These are phyloP conservation scores for Podila horticola DNA, from an alignment of 192 early-diverging fungal genomes.

Conservation along the genomic window DNA sequence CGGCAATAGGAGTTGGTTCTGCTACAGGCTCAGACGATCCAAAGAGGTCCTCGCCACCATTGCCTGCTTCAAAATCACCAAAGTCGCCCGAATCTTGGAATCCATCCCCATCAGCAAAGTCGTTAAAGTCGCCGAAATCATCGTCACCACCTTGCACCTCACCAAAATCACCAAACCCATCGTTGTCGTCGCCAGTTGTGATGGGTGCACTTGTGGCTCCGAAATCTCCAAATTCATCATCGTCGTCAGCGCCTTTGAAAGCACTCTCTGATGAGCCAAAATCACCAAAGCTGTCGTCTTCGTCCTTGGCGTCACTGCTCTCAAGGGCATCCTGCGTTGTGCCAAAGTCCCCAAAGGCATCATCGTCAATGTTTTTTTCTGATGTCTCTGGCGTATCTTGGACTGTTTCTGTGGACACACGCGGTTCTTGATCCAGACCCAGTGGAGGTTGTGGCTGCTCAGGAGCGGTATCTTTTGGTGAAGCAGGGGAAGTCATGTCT, in stretches of 20 bases:
- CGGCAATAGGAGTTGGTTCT: neutral
- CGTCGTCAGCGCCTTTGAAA: neutral
- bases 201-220: slow-evolving; percentile 1
- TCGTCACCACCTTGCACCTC: slow-evolving; percentile 20
- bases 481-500: neutral
- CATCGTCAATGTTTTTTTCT: neutral
- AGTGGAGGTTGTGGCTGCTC: neutral
- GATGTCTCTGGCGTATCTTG: neutral
- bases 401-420: neutral
- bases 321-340: neutral
- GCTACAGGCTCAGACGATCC: neutral
- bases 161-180: slow-evolving; percentile 49
- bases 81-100: slow-evolving; percentile 33
- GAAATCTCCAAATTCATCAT: slow-evolving; percentile 9
- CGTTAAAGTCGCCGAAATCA: slow-evolving; percentile 49
- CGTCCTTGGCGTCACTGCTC: neutral
- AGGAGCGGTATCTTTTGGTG: neutral
- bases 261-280: slow-evolving; percentile 12
- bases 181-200: slow-evolving; percentile 13
- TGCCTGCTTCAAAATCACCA: slow-evolving; percentile 24
- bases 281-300: slow-evolving; percentile 19
- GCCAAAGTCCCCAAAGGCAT: slow-evolving; percentile 39
- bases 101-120: slow-evolving; percentile 32
- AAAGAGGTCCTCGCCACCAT: slow-evolving; percentile 20
- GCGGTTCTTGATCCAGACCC: neutral